These are phyloP conservation scores for Backusella circina DNA, from an alignment of 192 early-diverging fungal genomes.

Conservation along the genomic window DNA sequence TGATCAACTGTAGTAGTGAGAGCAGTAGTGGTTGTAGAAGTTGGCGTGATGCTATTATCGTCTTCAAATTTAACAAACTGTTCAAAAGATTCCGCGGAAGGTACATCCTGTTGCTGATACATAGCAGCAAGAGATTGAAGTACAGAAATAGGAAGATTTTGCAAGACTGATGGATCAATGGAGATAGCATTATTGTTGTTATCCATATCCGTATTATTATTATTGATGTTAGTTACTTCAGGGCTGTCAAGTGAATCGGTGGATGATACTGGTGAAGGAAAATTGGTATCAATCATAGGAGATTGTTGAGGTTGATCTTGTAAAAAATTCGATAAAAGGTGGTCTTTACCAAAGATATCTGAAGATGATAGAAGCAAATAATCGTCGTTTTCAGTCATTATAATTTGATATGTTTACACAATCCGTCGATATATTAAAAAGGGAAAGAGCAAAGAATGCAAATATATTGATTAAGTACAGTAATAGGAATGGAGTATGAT, in stretches of 20 bases:
- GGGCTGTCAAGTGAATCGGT: slow-evolving; percentile 6
- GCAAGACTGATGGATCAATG: background rate
- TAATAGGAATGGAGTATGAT: background rate
- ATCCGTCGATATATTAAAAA: background rate
- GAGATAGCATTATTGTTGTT: background rate
- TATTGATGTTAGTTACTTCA: background rate
- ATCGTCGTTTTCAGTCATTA: slow-evolving; percentile 8
- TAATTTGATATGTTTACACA: background rate
- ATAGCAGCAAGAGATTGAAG: slow-evolving; percentile 10
- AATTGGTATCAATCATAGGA: slow-evolving; percentile 5
- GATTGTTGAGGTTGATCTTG: slow-evolving; percentile 7
- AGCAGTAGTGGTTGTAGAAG: background rate
- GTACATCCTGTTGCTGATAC: slow-evolving; percentile 10
- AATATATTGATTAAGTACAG: background rate
- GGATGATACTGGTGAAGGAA: background rate
- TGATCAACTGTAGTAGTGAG: background rate
- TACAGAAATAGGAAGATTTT: slow-evolving; percentile 8
- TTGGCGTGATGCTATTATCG: background rate
- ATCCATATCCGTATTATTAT: background rate
- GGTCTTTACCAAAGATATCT: slow-evolving; percentile 11
- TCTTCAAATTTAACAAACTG: slow-evolving; percentile 33
- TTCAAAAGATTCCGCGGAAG: slow-evolving; percentile 4
- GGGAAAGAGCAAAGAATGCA: background rate
- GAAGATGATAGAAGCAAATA: slow-evolving; percentile 5
- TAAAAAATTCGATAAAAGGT: background rate